phyloP scores from a whole-genome alignment of 179 eudicot genomes.

The Heliamphora ciliata region DNA sequence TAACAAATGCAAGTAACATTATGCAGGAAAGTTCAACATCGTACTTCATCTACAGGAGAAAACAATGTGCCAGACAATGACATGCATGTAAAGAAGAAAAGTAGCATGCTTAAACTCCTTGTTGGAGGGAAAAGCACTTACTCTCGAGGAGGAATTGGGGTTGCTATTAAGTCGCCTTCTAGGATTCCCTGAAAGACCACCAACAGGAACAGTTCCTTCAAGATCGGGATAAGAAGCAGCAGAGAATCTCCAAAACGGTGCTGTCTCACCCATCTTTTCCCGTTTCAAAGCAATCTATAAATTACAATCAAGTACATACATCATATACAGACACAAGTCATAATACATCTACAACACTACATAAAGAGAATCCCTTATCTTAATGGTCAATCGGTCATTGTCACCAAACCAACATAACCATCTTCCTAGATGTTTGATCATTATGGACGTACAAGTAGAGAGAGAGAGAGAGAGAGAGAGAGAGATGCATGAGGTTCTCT shows the following conservation, averaged over 20 bases:
- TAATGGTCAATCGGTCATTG: not conserved
- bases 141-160: constrained; percentile 13
- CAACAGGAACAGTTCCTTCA: constrained; percentile 26
- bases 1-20: not conserved
- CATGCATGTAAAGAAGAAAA: constrained; percentile 2
- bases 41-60: not conserved
- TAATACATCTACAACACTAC: not conserved
- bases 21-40: not conserved
- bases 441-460: not conserved
- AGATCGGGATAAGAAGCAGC: constrained; percentile 91
- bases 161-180: constrained; percentile 32
- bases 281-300: constrained; percentile 74
- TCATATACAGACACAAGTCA: too few relatives aligned
- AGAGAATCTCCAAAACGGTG: constrained; percentile 93
- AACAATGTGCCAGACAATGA: not conserved
- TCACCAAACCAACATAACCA: not conserved
- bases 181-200: constrained; percentile 24
- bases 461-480: not conserved
- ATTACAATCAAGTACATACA: not conserved
- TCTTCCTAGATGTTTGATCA: not conserved
- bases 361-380: not conserved
- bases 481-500: not conserved
- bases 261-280: constrained; percentile 75
- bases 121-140: constrained; percentile 3
- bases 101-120: not conserved